Conservation (phyloP, 371 early-diverging fungal species). For the Thermomucor indicae-seudaticae region DNA sequence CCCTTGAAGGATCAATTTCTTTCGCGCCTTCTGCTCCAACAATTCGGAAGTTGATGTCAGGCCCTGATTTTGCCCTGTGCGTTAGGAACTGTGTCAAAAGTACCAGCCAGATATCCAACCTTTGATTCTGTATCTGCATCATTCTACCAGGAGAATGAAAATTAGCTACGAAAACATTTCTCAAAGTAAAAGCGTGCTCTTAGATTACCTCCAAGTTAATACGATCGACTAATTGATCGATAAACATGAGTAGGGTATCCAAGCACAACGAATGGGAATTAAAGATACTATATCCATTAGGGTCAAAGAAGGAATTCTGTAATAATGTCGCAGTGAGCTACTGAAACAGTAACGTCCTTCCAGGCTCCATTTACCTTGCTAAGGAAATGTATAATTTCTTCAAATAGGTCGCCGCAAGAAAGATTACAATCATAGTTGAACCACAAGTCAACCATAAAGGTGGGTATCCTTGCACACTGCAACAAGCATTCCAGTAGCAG, state of each 20-base stretch:
- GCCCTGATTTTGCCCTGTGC: no score
- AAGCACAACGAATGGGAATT: slow-evolving; percentile 67
- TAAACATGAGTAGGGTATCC: slow-evolving; percentile 76
- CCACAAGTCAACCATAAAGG: slow-evolving; percentile 86
- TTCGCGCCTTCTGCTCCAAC: slow-evolving; percentile 44
- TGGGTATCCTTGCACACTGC: slow-evolving; percentile 65
- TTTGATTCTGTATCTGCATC: no score
- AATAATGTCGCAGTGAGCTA: neutral
- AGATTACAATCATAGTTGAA: slow-evolving; percentile 91
- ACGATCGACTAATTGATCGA: slow-evolving; percentile 79
- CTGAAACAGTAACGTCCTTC: neutral
- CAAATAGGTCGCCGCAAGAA: slow-evolving; percentile 78
- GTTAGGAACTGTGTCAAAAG: no score
- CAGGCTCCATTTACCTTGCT: no score
- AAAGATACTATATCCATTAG: slow-evolving; percentile 60
- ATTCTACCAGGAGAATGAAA: no score
- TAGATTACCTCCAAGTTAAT: slow-evolving; percentile 28
- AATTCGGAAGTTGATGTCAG: slow-evolving; percentile 28
- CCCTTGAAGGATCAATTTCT: slow-evolving; percentile 73
- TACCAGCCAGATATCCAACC: no score
- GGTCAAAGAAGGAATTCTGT: slow-evolving; percentile 72
- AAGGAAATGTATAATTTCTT: slow-evolving; percentile 78
- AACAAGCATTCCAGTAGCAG: slow-evolving; percentile 77
- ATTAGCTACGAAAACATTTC: no score
- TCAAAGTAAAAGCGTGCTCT: no score